Evolutionary conservation across 2,329 filamentous ascomycete genomes (phyloP), one percentile per base, ranked within the genome.

Genomic region (Ophiognomonia clavigignenti-juglandacearum): DNA sequence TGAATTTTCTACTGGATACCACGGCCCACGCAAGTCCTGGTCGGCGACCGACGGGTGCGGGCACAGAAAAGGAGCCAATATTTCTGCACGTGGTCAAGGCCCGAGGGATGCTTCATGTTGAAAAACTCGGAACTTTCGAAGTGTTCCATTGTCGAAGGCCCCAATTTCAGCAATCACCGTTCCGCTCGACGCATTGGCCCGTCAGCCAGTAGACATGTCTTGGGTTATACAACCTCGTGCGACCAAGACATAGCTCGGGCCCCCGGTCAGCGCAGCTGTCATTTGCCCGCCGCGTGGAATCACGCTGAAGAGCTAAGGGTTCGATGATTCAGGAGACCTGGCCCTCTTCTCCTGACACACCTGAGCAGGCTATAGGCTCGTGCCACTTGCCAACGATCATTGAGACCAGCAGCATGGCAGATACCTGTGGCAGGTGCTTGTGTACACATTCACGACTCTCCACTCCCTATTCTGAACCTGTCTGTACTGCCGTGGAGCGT

Each of bases 401-500:
- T 20, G 31, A 36, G 31, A 36, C 31, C 22, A 35, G 14, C 20
- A 42, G n/a, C n/a, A n/a, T n/a, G n/a, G n/a, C n/a, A n/a, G n/a
- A n/a, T n/a, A n/a, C n/a, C n/a, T n/a, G n/a, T 42, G 20, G 18
- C 16, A 37, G 32, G 32, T 9, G 7, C 3, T 4, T 34, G n/a
- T n/a, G 19, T 4, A 34, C 16, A 14, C 35, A 22, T 10, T 24
- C 18, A 35, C n/a, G n/a, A n/a, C n/a, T n/a, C n/a, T n/a, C n/a
- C n/a, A n/a, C n/a, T n/a, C n/a, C 13, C 18, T 18, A 27, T n/a
- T 16, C 20, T 26, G 85, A 16, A 8, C 10, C 19, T 40, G 26
- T 26, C 34, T 36, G 34, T 36, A 13, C 34, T 36, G 34, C 34
- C n/a, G 34, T 20, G 16, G 16, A 20, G 34, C 18, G 22, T 4